Evolutionary conservation across 163 green algal species (phyloP), one percentile per base, ranked within the genome.

Genomic region (Picocystis sp.): DNA sequence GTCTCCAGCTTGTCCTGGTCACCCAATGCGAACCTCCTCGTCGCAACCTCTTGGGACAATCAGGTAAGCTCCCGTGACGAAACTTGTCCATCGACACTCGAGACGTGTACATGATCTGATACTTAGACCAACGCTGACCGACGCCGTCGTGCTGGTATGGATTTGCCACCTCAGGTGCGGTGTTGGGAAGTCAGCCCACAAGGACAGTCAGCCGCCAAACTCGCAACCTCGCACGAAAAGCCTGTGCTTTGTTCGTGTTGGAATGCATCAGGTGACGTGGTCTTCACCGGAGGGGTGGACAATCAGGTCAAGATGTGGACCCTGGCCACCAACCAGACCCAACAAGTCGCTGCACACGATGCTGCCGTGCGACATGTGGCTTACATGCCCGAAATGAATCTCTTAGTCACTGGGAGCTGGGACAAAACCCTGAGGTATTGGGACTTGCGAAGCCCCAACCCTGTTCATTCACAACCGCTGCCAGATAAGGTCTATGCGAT

Each of bases 221-320:
- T 83, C 8, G 69, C 75, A 13, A 81, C 76, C 41, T 67, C 69
- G 17, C 70, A 82, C 25, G 65, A 87, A 35, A 75, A 91, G 56
- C 62, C 62, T 2, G 62, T 70, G 44, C 51, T 38, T 38, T 38
- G 29, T 38, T 38, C 29, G 44, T 50, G 44, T 24, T 50, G 44
- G 44, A 23, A 50, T 24, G 22, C 21, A 25, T 11, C 66, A 49
- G 73, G 73, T 5, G 74, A 79, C 43, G 87, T 77, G 52, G 66
- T 77, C 43, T 77, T 76, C 50, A 54, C 42, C 15, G 69, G 61
- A 12, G 69, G 69, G 12, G 74, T 66, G 51, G 84, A 95, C 69
- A 93, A 92, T 38, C 72, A 75, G n/a, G 89, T 81, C 2, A 88
- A 90, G 63, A 79, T 94, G 57, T 97, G 89, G 89, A 79, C 87